Conservation (phyloP, 495 filamentous ascomycete genomes). For the Annulohypoxylon moriforme region DNA sequence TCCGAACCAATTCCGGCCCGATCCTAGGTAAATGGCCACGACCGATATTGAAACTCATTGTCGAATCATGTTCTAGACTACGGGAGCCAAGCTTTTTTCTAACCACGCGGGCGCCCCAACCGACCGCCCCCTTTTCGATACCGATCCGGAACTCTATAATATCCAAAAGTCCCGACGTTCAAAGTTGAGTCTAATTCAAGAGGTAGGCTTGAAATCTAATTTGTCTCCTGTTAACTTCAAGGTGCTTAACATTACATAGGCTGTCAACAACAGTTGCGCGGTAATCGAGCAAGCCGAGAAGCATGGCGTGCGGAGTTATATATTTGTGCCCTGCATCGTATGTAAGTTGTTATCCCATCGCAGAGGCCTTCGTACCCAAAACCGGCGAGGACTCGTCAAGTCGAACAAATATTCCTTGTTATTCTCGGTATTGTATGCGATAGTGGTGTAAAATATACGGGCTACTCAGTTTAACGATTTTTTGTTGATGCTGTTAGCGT, state of each 20-base stretch:
- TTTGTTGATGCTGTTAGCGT: background rate
- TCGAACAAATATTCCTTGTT: too few species aligned
- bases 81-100: conserved; percentile 49
- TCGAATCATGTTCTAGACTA: conserved; percentile 36
- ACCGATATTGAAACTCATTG: background rate
- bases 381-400: too few species aligned
- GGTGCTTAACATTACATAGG: conserved; percentile 39
- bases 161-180: conserved; percentile 49
- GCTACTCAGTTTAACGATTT: too few species aligned
- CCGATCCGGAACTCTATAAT: conserved; percentile 55
- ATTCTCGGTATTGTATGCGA: too few species aligned
- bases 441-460: too few species aligned
- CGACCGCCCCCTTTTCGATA: conserved; percentile 55
- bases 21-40: too few species aligned
- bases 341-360: conserved; percentile 38
- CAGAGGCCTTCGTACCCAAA: too few species aligned
- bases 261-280: conserved; percentile 47
- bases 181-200: background rate
- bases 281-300: conserved; percentile 55
- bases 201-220: background rate
- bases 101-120: conserved; percentile 45
- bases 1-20: background rate
- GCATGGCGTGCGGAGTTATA: conserved; percentile 57
- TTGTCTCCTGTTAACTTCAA: background rate
- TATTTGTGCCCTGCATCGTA: conserved; percentile 61